These are phyloP conservation scores for sweet orange (Citrus sinensis) DNA, from an alignment of 345 rosid species.

Conservation along the genomic window DVS_A1.0 CM039169.1:2516501-2517000, in stretches of 20 bases:
- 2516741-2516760: constrained; percentile 53
- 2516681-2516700: constrained; percentile 74
- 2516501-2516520: not conserved
- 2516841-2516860: constrained; percentile 18
- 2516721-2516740: constrained; percentile 52
- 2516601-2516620: not conserved
- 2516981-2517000: not conserved
- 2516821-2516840: constrained; percentile 24
- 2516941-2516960: not conserved
- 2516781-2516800: constrained; percentile 45
- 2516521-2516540: not conserved
- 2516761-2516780: constrained; percentile 77
- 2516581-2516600: not conserved
- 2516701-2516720: constrained; percentile 90
- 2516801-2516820: constrained; percentile 28
- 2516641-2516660: constrained; percentile 15
- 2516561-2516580: not conserved
- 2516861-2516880: constrained; percentile 47
- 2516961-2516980: not conserved
- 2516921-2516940: constrained; percentile 2
- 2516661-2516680: constrained; percentile 8
- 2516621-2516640: not conserved
- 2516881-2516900: not conserved
- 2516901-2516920: not conserved
- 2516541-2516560: not conserved